Conservation (phyloP, 805 yeast species). For the Hanseniaspora lachancei region DNA sequence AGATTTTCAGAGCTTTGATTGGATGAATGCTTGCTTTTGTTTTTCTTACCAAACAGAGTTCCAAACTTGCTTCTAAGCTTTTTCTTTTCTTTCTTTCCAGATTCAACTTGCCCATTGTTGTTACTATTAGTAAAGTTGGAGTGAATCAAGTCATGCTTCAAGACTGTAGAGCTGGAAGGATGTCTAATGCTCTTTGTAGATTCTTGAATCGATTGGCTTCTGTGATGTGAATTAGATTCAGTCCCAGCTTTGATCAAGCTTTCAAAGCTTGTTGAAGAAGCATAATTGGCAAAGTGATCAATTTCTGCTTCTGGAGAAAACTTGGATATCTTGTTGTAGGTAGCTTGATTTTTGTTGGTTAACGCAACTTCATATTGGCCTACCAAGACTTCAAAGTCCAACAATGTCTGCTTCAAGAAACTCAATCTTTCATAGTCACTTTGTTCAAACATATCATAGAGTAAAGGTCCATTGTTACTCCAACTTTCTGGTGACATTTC, state of each 20-base stretch:
- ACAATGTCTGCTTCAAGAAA: constrained; percentile 51
- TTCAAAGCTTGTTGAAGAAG: background rate
- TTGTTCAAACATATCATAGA: constrained; percentile 60
- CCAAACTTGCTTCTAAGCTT: constrained; percentile 58
- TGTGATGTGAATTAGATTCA: background rate
- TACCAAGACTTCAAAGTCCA: constrained; percentile 32
- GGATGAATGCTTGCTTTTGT: constrained; percentile 28
- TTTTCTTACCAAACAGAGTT: constrained; percentile 57
- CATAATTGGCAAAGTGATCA: constrained; percentile 1
- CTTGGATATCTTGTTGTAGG: constrained; percentile 40
- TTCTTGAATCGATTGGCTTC: background rate
- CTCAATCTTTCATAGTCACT: constrained; percentile 52
- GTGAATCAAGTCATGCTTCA: constrained; percentile 25
- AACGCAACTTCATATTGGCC: constrained; percentile 7
- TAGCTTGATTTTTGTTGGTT: constrained; percentile 8
- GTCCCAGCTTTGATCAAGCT: background rate
- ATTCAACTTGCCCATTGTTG: constrained; percentile 21
- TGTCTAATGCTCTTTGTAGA: constrained; percentile 15
- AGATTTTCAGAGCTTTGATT: background rate
- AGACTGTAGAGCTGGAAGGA: constrained; percentile 21
- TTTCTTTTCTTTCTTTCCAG: constrained; percentile 19
- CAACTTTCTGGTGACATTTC: constrained; percentile 34
- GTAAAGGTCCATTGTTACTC: constrained; percentile 66
- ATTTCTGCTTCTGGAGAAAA: constrained; percentile 33
- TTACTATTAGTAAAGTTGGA: constrained; percentile 22